Evolutionary conservation across 352 stramenopile genomes (phyloP).

Genomic region (Phytophthora kernoviae): DNA sequence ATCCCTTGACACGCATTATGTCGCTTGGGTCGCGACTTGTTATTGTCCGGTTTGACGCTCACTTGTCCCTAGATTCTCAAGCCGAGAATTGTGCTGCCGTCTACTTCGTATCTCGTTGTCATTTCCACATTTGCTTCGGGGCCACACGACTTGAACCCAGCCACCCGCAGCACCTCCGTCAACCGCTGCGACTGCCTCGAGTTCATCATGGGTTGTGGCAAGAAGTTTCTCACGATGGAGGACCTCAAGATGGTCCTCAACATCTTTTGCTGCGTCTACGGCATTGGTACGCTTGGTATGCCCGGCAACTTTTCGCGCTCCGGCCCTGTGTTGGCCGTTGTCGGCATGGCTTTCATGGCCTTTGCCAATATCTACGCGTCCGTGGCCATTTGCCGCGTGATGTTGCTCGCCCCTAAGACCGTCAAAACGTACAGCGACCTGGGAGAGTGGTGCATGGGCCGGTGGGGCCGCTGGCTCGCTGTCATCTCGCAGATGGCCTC

Average conservation of each 20-base stretch:
- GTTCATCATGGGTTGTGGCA: conserved; percentile 15
- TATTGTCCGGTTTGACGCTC: background rate
- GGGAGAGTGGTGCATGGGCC: conserved; percentile 38
- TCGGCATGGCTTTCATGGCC: conserved; percentile 44
- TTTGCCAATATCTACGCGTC: conserved; percentile 47
- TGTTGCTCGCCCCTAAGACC: conserved; percentile 27
- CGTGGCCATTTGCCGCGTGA: conserved; percentile 35
- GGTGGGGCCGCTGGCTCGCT: conserved; percentile 42
- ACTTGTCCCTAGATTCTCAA: too few relatives aligned
- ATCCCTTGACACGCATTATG: conserved; percentile 1
- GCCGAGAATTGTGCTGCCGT: too few relatives aligned
- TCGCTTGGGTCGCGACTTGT: background rate
- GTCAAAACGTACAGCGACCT: conserved; percentile 44
- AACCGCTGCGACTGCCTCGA: background rate
- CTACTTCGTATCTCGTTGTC: background rate
- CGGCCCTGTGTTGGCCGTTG: conserved; percentile 24
- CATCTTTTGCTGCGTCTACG: conserved; percentile 32
- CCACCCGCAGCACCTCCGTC: background rate
- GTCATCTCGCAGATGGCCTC: conserved; percentile 46
- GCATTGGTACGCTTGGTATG: conserved; percentile 30
- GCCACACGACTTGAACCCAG: conserved; percentile 2
- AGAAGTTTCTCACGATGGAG: conserved; percentile 22
- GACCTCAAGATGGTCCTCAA: conserved; percentile 28
- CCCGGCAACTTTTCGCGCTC: conserved; percentile 25
- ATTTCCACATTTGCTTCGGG: conserved; percentile 14